Conservation (phyloP, 2,329 filamentous ascomycete species). For the Pseudocercospora crystallina region DNA sequence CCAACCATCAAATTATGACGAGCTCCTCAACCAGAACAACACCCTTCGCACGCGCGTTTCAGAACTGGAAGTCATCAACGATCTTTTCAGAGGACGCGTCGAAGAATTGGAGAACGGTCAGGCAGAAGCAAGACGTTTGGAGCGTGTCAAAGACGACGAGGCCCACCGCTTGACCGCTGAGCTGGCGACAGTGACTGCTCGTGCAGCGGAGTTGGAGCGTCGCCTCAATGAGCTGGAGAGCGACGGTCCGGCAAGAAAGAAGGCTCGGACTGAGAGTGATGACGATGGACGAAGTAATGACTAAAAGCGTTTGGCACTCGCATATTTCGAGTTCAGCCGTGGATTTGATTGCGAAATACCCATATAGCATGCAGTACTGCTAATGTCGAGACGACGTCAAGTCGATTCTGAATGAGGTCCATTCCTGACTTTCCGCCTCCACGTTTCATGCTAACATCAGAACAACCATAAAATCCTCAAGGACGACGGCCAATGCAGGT, state of each 20-base stretch:
- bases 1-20: constrained; percentile 62
- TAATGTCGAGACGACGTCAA: no score
- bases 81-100: constrained; percentile 66
- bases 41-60: constrained; percentile 92
- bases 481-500: no score
- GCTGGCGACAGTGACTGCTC: constrained; percentile 51
- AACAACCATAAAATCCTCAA: no score
- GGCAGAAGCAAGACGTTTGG: constrained; percentile 61
- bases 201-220: constrained; percentile 21
- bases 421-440: no score
- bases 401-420: no score
- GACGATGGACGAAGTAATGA: constrained; percentile 14
- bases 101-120: constrained; percentile 75
- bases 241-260: constrained; percentile 23
- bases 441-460: no score
- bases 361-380: not conserved
- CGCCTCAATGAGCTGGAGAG: constrained; percentile 20
- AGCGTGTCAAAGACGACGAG: constrained; percentile 58
- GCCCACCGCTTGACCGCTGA: constrained; percentile 59
- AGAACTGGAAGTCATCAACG: constrained; percentile 90
- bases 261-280: constrained; percentile 16
- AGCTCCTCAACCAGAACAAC: constrained; percentile 75
- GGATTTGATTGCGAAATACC: not conserved
- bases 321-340: not conserved
- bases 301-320: constrained; percentile 5